A percentile compares a stretch with the other conserved stretches of the same genome.
These are phyloP conservation scores for Fusarium penzigii DNA, from an alignment of 2,329 filamentous ascomycete genomes.

Conservation along the genomic window DNA sequence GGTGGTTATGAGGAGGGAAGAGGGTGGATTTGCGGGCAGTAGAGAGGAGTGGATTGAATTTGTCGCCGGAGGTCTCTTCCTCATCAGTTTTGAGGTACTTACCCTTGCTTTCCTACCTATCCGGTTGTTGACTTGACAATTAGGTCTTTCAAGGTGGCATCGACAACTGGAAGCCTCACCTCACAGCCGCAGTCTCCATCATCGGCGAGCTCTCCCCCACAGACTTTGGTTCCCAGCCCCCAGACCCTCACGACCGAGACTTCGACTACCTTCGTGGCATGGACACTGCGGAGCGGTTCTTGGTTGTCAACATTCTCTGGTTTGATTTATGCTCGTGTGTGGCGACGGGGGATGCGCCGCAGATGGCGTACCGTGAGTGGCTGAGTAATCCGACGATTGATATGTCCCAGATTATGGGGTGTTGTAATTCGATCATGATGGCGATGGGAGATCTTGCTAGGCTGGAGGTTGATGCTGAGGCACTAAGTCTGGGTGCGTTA, in stretches of 20 bases:
- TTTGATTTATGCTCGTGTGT: conserved; percentile 20
- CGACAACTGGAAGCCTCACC: conserved; percentile 22
- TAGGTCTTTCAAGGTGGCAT: conserved; percentile 23
- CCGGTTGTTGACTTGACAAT: background rate
- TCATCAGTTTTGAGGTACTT: conserved; percentile 30
- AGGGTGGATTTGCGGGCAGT: conserved; percentile 5
- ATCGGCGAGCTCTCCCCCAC: conserved; percentile 8
- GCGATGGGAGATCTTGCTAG: conserved; percentile 17
- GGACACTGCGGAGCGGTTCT: conserved; percentile 19
- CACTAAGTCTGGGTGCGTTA: background rate
- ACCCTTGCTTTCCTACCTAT: background rate
- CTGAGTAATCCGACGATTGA: conserved; percentile 9
- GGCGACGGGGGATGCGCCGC: conserved; percentile 8
- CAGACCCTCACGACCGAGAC: conserved; percentile 3
- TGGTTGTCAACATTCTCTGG: conserved; percentile 21
- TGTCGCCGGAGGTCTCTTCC: conserved; percentile 24
- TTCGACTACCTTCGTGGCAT: conserved; percentile 13
- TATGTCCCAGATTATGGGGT: conserved; percentile 23
- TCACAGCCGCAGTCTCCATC: conserved; percentile 16
- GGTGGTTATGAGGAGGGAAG: conserved; percentile 13
- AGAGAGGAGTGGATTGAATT: conserved; percentile 28
- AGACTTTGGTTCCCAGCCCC: background rate
- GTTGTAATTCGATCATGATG: conserved; percentile 18
- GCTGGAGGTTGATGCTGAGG: background rate
- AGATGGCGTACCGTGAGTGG: conserved; percentile 13